Base-by-base conservation (phyloP, 148 eudicot species). In the Silene conica region DNA sequence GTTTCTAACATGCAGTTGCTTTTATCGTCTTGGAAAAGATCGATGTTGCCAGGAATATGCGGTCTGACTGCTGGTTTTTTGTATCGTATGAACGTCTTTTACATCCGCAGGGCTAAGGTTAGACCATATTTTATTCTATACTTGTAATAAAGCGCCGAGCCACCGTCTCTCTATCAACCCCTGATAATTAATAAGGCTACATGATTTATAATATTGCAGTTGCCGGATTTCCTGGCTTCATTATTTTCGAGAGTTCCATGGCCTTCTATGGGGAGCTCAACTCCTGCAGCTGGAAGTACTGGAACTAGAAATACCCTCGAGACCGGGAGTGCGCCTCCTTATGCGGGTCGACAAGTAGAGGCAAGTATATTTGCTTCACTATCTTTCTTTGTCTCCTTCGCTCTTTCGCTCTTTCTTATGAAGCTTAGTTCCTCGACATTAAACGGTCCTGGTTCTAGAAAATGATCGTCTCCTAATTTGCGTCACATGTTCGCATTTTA, bases 1-100 rank as follows among this genome's bases (percentile, higher is more conserved):
- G 54, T 55, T 72, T 73, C 67, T 72, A 31, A 73, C 67, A 71
- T 88, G 85, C 89, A 92, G 97, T 88, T 94, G 75, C 88, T 94
- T 80, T 70, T 89, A 55, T 94, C 97, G 63, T 91, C 97, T 55
- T 94, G 98, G 98, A 94, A 87, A 87, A 86, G 92, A 86, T 92
- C 97, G 19, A 63, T 90, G 76, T 45, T 92, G 58, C 98, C 96
- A 5, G 96, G 98, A 68, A 76, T 94, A 57, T 94, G 98, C 23
- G 98, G 98, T 76, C 86, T 94, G 71, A 82, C 90, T 68, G 96
- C 92, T 74, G 98, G 98, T 71, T 79, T 84, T 59, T 79, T 92
- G 6, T 94, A 94, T 75, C 97, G 96, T 60, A 74, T 82, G 83
- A 92, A 94, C 75, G 65, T 90, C 73, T 78, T 86, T 64, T 86